Evolutionary conservation across 176 grass and related monocot species (phyloP).

Genomic region (Oryza glaberrima): DNA sequence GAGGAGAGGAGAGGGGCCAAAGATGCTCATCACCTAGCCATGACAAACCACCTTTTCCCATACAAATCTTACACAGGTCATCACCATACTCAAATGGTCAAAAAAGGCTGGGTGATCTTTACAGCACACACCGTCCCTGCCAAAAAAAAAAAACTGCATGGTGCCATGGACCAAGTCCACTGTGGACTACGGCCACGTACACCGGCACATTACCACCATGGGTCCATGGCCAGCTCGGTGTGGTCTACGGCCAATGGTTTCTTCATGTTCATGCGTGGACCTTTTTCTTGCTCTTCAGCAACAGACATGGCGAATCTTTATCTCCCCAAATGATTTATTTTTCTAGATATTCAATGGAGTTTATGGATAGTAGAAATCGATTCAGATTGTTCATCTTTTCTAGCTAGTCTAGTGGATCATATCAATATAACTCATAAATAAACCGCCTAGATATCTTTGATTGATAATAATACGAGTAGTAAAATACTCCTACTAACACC

Average conservation of each 20-base stretch:
- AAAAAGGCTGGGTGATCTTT: conserved; percentile 41
- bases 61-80: background rate
- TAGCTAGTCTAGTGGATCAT: too few relatives aligned
- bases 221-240: background rate
- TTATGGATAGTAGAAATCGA: too few relatives aligned
- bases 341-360: too few relatives aligned
- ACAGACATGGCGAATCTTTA: background rate
- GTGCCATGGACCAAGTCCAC: conserved; percentile 25
- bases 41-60: conserved; percentile 36
- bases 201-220: background rate
- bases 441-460: too few relatives aligned
- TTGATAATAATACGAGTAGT: too few relatives aligned
- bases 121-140: background rate
- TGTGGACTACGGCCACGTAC: background rate
- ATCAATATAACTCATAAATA: too few relatives aligned
- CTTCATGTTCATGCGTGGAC: too few relatives aligned
- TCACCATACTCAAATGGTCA: conserved; percentile 39
- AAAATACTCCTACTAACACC: too few relatives aligned
- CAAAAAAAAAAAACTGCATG: background rate
- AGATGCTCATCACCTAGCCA: conserved; percentile 48
- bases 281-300: background rate
- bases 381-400: too few relatives aligned
- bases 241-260: background rate
- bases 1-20: background rate
- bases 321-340: background rate